These are phyloP conservation scores for Cephaloascus fragrans DNA, from an alignment of 805 yeast genomes.

Conservation along the genomic window DNA sequence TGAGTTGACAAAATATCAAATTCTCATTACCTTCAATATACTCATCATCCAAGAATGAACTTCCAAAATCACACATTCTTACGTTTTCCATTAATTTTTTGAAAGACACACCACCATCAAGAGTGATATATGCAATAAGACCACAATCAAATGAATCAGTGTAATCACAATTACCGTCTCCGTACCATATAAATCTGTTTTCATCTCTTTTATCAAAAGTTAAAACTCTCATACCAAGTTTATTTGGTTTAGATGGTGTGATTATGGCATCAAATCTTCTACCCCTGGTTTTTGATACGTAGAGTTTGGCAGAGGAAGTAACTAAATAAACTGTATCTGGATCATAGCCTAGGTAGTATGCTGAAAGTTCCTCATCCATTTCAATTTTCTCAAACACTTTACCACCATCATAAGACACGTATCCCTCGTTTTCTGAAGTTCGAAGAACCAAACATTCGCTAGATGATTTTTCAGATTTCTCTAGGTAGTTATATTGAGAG, in stretches of 20 bases:
- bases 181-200: constrained; percentile 58
- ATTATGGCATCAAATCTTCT: constrained; percentile 33
- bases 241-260: constrained; percentile 42
- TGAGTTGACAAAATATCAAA: constrained; percentile 56
- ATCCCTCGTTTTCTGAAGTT: constrained; percentile 42
- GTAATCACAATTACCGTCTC: constrained; percentile 49
- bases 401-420: constrained; percentile 69
- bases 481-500: constrained; percentile 49
- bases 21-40: constrained; percentile 25
- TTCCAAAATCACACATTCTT: constrained; percentile 58
- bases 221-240: constrained; percentile 26
- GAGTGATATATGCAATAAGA: constrained; percentile 49
- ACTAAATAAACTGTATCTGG: constrained; percentile 47
- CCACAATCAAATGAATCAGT: constrained; percentile 36
- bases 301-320: constrained; percentile 40
- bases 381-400: constrained; percentile 31
- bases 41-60: constrained; percentile 33
- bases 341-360: constrained; percentile 51
- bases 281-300: constrained; percentile 62
- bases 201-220: constrained; percentile 53
- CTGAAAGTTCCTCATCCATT: constrained; percentile 31
- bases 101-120: constrained; percentile 62
- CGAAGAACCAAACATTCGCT: constrained; percentile 45
- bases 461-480: constrained; percentile 26
- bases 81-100: constrained; percentile 41